Base-by-base conservation (phyloP, 169 alveolate genomes). In the Plasmodium blacklocki region DNA sequence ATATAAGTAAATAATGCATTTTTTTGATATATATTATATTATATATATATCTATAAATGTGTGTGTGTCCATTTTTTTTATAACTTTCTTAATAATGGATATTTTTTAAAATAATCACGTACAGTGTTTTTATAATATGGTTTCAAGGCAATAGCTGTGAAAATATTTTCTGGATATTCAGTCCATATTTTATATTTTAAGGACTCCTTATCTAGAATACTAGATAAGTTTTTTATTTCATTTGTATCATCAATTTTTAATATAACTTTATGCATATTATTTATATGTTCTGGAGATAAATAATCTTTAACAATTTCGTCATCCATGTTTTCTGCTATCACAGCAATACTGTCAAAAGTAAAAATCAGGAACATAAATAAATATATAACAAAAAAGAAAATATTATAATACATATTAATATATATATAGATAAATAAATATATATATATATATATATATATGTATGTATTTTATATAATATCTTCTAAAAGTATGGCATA, bases 91-190 rank as follows among this genome's bases (percentile, higher is more conserved):
- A 92, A 75, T 50, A 85, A 50, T 12, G 76, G 86, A 29, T 88
- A 92, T 74, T 92, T 87, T 67, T 88, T 92, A 45, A 92, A 88
- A 74, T 80, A 92, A n/a, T 90, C 88, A 23, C 58, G 64, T 29
- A 92, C 71, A 26, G 80, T 87, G 26, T 74, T 43, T 23, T 92
- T 92, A 58, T 92, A 74, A 47, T 88, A 74, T 9, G 94, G 94
- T 23, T 78, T 88, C 49, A 92, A 18, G 14, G 94, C 94, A 21
- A 92, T 58, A 59, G 93, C 91, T 19, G 94, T 72, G 63, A 76
- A 45, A 9, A 92, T 75, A 18, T 92, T 92, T 66, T 92, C 94
- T 32, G 94, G 94, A 19, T 88, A 52, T 32, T 92, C 94, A 39
- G 85, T 76, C 93, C 91, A 92, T 3, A 92, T 73, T 73, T 85